Base-by-base conservation (phyloP, 768 basidiomycete genomes). In the Tylopilus sp. region DNA sequence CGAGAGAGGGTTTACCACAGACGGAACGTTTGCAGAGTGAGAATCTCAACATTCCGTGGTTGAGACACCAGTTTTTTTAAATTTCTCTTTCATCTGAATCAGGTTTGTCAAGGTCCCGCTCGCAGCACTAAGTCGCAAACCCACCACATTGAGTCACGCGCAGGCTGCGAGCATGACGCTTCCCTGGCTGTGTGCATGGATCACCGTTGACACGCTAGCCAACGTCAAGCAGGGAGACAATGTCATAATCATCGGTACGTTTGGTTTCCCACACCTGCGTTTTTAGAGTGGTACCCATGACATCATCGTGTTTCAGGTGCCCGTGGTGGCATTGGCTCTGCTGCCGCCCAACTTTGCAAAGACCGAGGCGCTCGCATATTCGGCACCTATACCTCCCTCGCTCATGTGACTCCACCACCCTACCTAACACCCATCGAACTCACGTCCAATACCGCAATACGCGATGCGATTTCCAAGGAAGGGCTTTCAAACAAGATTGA, bases 161-260 rank as follows among this genome's bases (percentile, higher is more conserved):
- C 44, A 59, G 33, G 69, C 68, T 6, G 68, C 60, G 13, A 71
- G 68, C 40, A 68, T 69, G 60, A 66, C 68, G 0, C 69, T 69
- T 6, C 60, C 60, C 0, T 71, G 69, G 68, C 57, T 70, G 22
- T 69, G 68, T 46, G 70, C 70, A 7, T 69, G 70, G 70, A 71
- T 71, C 57, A 69, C 68, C 1, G 67, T 69, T 12, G 54, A 71
- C 10, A 69, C 58, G 15, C 69, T 71, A 13, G 68, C 68, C 18
- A 53, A 62, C 9, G 61, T 71, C 44, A 70, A 67, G 41, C 12
- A 57, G 18, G 69, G 64, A 12, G 68, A 69, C 25, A 70, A 68
- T 36, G 66, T 71, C 5, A 31, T 69, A 41, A 71, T 69, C 50
- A 61, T 69, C 22, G 68, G 68, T 65, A 21, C 11, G 58, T 28